Base-by-base conservation (phyloP, 2,329 filamentous ascomycete genomes). In the Arthrobotrys entomopaga region DNA sequence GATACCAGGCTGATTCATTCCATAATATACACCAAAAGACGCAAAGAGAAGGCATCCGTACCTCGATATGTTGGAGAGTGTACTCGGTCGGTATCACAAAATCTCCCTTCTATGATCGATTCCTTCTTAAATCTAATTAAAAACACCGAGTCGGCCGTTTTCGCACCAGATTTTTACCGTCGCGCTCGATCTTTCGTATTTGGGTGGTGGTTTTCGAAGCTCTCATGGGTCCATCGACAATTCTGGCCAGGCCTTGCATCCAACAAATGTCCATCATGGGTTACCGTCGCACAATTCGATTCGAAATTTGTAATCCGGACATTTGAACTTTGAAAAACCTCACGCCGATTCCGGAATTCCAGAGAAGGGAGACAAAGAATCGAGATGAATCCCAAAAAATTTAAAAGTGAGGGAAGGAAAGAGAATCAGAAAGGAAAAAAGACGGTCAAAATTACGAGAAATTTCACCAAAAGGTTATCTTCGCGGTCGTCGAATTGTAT, bases 251-350 rank as follows among this genome's bases (percentile, higher is more conserved):
- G 50, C 46, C 58, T 67, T 49, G 24, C 34, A 64, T 67, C 63
- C 63, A 42, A 52, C 63, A 63, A 53, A 56, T 65, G 53, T 67
- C 70, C 70, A 74, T 74, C 58, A 66, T 74, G 69, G 29, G 69
- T 48, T 74, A 67, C 64, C 43, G 70, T 66, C 52, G 70, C 38
- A 64, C 58, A 64, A 29, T 29, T 63, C 24, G 52, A 63, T 57
- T 61, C 48, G 20, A 61, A 59, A 22, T 38, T 66, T 43, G 63
- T 20, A 24, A 64, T 50, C 52, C 56, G 40, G 60, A 40, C 63
- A 67, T 67, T 34, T 74, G 69, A n/a, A 66, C 26, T 53, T 29
- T 5, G 29, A 34, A 34, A 34, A 3, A 34, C 29, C 20, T 22
- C 43, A 38, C 52, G 57, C 56, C 50, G 46, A 50, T 54, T 50